Percentiles rank a stretch among this genome's conserved stretches.
phyloP scores from a whole-genome alignment of 2,329 filamentous ascomycete species.

The Cladophialophora immunda region DNA sequence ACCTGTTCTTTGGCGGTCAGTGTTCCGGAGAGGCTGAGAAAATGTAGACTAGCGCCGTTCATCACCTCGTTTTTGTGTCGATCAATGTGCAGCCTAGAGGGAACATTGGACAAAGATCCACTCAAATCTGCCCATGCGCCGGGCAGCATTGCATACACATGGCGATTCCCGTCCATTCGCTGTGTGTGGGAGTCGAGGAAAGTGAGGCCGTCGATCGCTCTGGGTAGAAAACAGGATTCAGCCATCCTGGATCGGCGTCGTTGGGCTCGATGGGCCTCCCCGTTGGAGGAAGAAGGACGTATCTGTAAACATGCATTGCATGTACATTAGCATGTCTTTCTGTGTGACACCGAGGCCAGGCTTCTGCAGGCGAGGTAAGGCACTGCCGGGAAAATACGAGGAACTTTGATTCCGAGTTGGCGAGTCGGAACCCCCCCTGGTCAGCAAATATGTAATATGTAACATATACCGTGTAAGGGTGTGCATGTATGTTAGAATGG shows the following conservation, averaged over 20 bases:
- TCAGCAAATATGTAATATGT: neutral
- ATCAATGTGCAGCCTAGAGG: neutral
- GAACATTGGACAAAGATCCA: neutral
- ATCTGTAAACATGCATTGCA: neutral
- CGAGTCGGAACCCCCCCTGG: neutral
- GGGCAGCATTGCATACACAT: neutral
- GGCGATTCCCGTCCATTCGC: neutral
- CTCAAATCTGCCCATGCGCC: neutral
- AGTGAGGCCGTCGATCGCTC: neutral
- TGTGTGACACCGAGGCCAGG: neutral
- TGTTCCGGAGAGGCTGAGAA: neutral
- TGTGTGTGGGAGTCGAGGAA: neutral
- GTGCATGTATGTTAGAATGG: neutral
- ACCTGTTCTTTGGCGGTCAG: neutral
- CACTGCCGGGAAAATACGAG: neutral
- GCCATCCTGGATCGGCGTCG: neutral
- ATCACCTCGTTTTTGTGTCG: conserved; percentile 1
- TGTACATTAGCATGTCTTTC: neutral
- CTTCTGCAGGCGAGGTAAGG: neutral
- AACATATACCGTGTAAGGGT: neutral
- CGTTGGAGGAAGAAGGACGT: neutral
- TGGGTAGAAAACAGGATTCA: neutral
- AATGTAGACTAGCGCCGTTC: neutral
- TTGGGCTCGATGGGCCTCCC: neutral
- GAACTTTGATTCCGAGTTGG: neutral